Conservation (phyloP, 2,329 filamentous ascomycete species). For the Shiraia sp. region DNA sequence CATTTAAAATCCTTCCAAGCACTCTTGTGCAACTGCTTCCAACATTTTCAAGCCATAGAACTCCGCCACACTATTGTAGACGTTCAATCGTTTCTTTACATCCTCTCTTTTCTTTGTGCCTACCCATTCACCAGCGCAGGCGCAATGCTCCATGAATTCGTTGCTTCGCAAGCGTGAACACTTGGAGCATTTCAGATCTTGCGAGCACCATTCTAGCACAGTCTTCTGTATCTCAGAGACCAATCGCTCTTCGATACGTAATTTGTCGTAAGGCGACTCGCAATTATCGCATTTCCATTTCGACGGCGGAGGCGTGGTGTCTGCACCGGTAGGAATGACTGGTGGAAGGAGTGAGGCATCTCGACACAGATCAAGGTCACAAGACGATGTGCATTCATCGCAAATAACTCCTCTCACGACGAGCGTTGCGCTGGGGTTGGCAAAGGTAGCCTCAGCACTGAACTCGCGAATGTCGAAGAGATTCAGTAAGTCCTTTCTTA, state of each 20-base stretch:
- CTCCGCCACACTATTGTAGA: conserved; percentile 74
- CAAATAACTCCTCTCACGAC: conserved; percentile 78
- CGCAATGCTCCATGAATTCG: conserved; percentile 96
- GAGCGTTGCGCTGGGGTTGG: conserved; percentile 79
- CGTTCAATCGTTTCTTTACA: conserved; percentile 65
- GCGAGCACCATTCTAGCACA: conserved; percentile 79
- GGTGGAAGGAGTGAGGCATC: conserved; percentile 78
- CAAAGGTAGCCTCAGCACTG: conserved; percentile 81
- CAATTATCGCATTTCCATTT: conserved; percentile 80
- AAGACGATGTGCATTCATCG: conserved; percentile 84
- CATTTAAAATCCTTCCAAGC: conserved; percentile 53
- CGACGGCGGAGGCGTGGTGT: conserved; percentile 55
- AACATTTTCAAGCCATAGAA: conserved; percentile 85
- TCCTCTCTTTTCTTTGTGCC: conserved; percentile 70
- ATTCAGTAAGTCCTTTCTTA: conserved; percentile 85
- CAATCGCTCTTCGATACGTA: conserved; percentile 81
- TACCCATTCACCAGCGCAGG: conserved; percentile 85
- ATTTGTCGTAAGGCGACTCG: conserved; percentile 72
- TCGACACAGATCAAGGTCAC: conserved; percentile 89
- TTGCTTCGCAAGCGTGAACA: conserved; percentile 71
- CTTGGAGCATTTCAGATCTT: conserved; percentile 87
- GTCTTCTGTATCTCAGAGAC: conserved; percentile 75
- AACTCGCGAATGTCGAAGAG: conserved; percentile 97
- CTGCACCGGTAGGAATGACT: conserved; percentile 35
- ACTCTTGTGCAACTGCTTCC: conserved; percentile 70